These are phyloP conservation scores for Entomortierella lignicola DNA, from an alignment of 192 early-diverging fungal genomes.

Conservation along the genomic window DNA sequence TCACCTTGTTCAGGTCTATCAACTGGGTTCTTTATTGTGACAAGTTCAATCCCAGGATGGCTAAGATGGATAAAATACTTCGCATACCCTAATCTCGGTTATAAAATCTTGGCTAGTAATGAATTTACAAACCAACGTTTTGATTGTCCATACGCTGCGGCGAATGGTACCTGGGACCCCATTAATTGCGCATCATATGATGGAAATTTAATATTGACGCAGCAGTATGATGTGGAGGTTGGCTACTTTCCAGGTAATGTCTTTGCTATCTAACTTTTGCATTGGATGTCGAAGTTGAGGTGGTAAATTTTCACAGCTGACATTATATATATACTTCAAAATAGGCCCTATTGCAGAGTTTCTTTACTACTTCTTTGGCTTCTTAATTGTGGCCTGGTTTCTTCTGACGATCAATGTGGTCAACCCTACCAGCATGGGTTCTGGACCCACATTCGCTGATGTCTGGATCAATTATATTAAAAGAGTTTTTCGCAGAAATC, in stretches of 20 bases:
- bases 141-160: conserved; percentile 15
- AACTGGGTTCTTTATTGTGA: conserved; percentile 48
- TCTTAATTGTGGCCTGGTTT: conserved; percentile 41
- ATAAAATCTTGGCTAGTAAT: conserved; percentile 44
- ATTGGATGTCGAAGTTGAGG: no score
- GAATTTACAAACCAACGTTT: conserved; percentile 39
- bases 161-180: conserved; percentile 25
- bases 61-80: conserved; percentile 46
- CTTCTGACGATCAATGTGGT: conserved; percentile 30
- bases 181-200: conserved; percentile 28
- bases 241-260: conserved; percentile 25
- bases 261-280: neutral
- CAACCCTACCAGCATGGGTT: conserved; percentile 46
- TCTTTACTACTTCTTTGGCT: conserved; percentile 29
- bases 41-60: conserved; percentile 44
- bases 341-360: conserved; percentile 25
- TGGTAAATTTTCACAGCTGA: neutral
- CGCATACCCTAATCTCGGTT: conserved; percentile 36
- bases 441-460: conserved; percentile 43
- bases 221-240: conserved; percentile 23
- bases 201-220: conserved; percentile 24
- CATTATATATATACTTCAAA: neutral
- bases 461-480: conserved; percentile 27
- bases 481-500: conserved; percentile 21
- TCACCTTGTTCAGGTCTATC: conserved; percentile 19